phyloP scores from a whole-genome alignment of 2,329 filamentous ascomycete genomes.

The Xylaria sp. region DNA sequence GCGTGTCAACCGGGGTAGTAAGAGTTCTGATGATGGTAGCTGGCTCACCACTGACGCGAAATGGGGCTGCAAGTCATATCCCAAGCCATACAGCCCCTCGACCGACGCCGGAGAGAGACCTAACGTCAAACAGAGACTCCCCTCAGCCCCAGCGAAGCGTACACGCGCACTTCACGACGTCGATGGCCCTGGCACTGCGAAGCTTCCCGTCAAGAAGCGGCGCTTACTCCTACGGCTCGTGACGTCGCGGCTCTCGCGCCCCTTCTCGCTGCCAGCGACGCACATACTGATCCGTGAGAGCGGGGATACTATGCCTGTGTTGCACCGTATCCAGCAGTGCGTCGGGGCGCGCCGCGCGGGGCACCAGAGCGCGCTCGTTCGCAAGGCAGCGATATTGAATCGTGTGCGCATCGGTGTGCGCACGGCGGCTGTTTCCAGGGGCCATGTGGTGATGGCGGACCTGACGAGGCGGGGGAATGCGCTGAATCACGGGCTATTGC shows the following conservation, averaged over 20 bases:
- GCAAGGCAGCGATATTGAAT: conserved; percentile 71
- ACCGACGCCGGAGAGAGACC: background rate
- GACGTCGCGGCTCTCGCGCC: conserved; percentile 72
- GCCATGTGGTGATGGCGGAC: conserved; percentile 41
- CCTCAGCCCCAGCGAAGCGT: conserved; percentile 51
- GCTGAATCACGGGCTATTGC: conserved; percentile 44
- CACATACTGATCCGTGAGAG: conserved; percentile 70
- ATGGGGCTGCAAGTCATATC: background rate
- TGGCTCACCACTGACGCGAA: background rate
- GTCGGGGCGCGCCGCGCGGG: conserved; percentile 50
- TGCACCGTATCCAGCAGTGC: conserved; percentile 53
- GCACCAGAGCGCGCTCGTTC: conserved; percentile 57
- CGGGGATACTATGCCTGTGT: conserved; percentile 48
- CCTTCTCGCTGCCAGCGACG: conserved; percentile 71
- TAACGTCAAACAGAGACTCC: background rate
- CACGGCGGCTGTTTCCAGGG: conserved; percentile 42
- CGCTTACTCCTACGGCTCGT: conserved; percentile 66
- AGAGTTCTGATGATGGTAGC: background rate
- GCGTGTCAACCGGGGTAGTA: background rate
- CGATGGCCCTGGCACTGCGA: conserved; percentile 59
- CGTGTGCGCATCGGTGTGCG: conserved; percentile 56
- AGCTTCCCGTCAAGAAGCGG: conserved; percentile 68
- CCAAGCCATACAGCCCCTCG: background rate
- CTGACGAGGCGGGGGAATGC: conserved; percentile 43
- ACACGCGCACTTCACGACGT: conserved; percentile 61